Evolutionary conservation across 164 flowering plant species (phyloP), one percentile per base, ranked within the genome.

Genomic region (Dillenia turbinata): DNA sequence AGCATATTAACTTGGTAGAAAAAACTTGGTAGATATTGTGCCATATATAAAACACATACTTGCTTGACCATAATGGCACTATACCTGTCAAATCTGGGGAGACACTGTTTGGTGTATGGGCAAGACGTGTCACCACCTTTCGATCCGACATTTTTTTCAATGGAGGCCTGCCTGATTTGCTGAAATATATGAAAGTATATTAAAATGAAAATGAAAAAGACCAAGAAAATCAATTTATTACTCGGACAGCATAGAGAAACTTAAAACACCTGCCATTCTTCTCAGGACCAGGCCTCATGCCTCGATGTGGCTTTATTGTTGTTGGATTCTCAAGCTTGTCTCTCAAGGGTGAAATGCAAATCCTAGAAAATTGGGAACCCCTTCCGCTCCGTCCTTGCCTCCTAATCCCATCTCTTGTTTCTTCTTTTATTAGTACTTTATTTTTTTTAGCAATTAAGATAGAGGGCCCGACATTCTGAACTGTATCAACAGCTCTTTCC

Each of bases 331-430:
- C 96, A 70, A 81, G 49, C 66, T 80, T 86, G 57, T 86, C 96
- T 59, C 75, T 75, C 22, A 60, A 43, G 49, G 87, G 77, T 59
- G 86, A 77, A 66, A 65, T 60, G 60, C 66, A 68, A 50, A 74
- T 72, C 75, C 85, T 79, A 45, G 90, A 70, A 70, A 70, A 50
- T 17, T 81, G 71, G 17, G 87, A 69, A 48, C 75, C 85, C 69
- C 96, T 81, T 66, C 86, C 96, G 78, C 77, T 86, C 62, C 90
- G 83, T 60, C 92, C 96, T 71, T 88, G 96, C 73, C 84, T 86
- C 50, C 84, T 77, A 54, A 83, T 83, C 65, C 86, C 85, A 80
- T 83, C 95, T 47, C 82, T 84, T 62, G 50, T 66, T 45, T 88
- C 95, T 76, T 83, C 92, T 58, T 75, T 86, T 12, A 52, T 60